Evolutionary conservation across 2,329 filamentous ascomycete species (phyloP), one percentile per base, ranked within the genome.

Genomic region (Verticillium nonalfalfae): DNA sequence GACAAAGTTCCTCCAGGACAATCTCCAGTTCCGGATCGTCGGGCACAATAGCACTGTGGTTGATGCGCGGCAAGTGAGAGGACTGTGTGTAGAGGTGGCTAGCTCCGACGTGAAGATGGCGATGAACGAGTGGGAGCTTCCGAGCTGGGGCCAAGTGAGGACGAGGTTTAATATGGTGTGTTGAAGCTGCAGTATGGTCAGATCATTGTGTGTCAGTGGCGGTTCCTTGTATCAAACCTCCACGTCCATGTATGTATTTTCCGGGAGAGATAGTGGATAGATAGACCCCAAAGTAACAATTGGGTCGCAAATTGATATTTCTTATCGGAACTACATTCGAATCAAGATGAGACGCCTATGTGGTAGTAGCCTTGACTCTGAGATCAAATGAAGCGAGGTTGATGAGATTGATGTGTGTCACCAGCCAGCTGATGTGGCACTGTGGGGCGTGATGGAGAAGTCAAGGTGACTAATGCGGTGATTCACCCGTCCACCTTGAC

Each of bases 1-100:
- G 2, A 70, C 73, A 40, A 76, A 78, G 1, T 81, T 78, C 62
- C 72, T 85, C n/a, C 67, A 66, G 31, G 61, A 72, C 4, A 65
- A 70, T 7, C 69, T 85, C 9, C 67, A 75, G 50, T 63, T 74
- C 45, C 70, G 73, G 54, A 63, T 78, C 1, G 62, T 69, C 14
- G 67, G 67, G 15, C 62, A 68, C 7, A 63, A 73, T 40, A 74
- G 74, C 1, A 63, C 11, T 7, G 45, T 66, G 2, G 64, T 76
- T 0, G 65, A 70, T 11, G 64, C 68, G 0, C 58, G 62, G 1
- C 64, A 70, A 13, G 71, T 79, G 18, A 61, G 67, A 1, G 74
- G 75, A 0, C 69, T 80, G 7, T 59, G 62, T 45, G 70, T 79
- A 36, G 70, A 67, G 34, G 70, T 79, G 33, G 72, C 69, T 21